Conservation (phyloP, 2,329 filamentous ascomycete species). For the Lasiodiplodia citricola region DNA sequence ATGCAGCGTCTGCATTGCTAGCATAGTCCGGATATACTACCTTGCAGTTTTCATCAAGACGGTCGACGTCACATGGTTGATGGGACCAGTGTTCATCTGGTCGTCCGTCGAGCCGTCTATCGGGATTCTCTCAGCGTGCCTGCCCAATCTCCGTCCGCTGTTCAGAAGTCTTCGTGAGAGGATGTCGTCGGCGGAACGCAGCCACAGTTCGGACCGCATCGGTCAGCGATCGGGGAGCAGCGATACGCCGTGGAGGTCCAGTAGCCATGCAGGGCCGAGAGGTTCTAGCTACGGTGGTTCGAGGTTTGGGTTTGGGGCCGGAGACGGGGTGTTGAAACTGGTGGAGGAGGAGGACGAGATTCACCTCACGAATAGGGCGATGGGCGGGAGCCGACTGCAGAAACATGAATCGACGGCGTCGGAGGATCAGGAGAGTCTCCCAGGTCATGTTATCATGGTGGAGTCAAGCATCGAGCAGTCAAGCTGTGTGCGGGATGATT, state of each 20-base stretch:
- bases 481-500: neutral
- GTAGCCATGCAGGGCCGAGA: neutral
- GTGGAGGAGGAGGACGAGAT: neutral
- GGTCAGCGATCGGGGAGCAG: neutral
- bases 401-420: neutral
- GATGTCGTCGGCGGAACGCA: neutral
- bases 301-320: neutral
- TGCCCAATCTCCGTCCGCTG: neutral
- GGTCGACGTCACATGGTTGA: neutral
- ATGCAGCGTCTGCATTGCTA: constrained; percentile 2
- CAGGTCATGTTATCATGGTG: neutral
- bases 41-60: neutral
- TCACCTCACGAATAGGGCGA: neutral
- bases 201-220: neutral
- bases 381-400: neutral
- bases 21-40: constrained; percentile 10
- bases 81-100: constrained; percentile 10
- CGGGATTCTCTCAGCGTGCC: constrained; percentile 5
- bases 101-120: constrained; percentile 1
- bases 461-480: neutral
- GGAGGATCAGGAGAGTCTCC: neutral
- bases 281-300: neutral
- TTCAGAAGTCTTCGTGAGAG: neutral
- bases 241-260: neutral
- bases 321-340: neutral